Percentiles rank a stretch among this genome's conserved stretches.
phyloP scores from a whole-genome alignment of 495 filamentous ascomycete species.

The Aspergillus ellipticus region DNA sequence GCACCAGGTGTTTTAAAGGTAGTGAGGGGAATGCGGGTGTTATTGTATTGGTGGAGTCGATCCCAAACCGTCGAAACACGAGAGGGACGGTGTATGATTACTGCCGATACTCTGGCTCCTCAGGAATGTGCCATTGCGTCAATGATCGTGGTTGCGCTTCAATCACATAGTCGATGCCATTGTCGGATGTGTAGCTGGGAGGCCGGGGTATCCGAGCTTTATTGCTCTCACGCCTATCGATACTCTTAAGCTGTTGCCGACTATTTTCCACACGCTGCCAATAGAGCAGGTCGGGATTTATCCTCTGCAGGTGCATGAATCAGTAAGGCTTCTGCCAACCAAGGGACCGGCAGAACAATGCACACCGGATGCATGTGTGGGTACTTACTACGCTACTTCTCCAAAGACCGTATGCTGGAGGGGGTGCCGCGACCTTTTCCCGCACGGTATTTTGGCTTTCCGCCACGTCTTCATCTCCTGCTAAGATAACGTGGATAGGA shows the following conservation, averaged over 20 bases:
- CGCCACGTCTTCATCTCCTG: constrained; percentile 57
- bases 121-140: constrained; percentile 27
- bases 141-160: constrained; percentile 56
- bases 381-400: constrained; percentile 71
- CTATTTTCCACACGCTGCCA: constrained; percentile 61
- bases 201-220: constrained; percentile 44
- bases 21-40: neutral
- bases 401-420: constrained; percentile 88
- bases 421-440: constrained; percentile 51
- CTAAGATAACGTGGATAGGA: constrained; percentile 61
- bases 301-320: constrained; percentile 45
- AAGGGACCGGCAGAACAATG: neutral
- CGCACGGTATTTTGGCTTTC: constrained; percentile 13
- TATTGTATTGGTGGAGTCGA: neutral
- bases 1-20: neutral
- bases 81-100: neutral
- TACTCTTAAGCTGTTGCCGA: constrained; percentile 4
- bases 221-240: constrained; percentile 14
- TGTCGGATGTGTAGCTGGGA: constrained; percentile 68
- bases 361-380: neutral
- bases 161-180: constrained; percentile 66
- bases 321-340: neutral
- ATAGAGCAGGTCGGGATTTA: constrained; percentile 75
- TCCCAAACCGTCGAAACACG: neutral
- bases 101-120: neutral